A percentile compares a stretch with the other conserved stretches of the same genome.
Evolutionary conservation across 2,329 filamentous ascomycete species (phyloP).

Genomic region (Didymella exigua): DNA sequence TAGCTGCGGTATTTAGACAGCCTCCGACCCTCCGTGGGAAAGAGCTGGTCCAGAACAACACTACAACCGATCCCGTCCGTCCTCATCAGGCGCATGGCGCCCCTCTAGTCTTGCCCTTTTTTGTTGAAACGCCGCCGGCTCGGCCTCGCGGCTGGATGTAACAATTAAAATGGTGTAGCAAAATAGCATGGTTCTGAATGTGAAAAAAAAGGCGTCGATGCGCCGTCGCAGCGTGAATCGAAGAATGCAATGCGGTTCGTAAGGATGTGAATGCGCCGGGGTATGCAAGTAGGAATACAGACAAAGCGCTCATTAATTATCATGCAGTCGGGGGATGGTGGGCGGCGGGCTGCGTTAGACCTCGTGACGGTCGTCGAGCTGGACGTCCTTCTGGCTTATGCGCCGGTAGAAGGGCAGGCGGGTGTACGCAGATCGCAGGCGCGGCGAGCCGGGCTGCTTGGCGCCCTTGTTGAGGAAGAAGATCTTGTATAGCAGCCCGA

Average conservation of each 20-base stretch:
- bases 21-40: background rate
- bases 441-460: conserved; percentile 23
- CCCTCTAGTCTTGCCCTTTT: conserved; percentile 2
- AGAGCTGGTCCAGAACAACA: background rate
- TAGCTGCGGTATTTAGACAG: conserved; percentile 1
- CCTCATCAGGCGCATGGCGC: background rate
- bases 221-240: background rate
- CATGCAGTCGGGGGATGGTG: background rate
- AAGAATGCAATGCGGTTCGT: conserved; percentile 9
- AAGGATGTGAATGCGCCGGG: conserved; percentile 10
- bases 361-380: conserved; percentile 44
- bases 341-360: conserved; percentile 25
- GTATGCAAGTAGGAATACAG: conserved; percentile 10
- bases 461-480: conserved; percentile 49
- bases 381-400: conserved; percentile 45
- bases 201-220: background rate
- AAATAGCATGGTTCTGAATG: conserved; percentile 10
- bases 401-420: conserved; percentile 46
- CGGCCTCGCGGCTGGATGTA: background rate
- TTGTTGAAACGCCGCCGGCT: background rate
- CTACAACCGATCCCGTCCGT: no score
- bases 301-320: conserved; percentile 17
- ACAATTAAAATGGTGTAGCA: conserved; percentile 11
- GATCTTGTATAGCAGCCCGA: conserved; percentile 58
- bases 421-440: conserved; percentile 28